Percentiles rank a stretch among this genome's conserved stretches.
Evolutionary conservation across 495 filamentous ascomycete species (phyloP).

Genomic region (Thermochaetoides thermophila): DNA sequence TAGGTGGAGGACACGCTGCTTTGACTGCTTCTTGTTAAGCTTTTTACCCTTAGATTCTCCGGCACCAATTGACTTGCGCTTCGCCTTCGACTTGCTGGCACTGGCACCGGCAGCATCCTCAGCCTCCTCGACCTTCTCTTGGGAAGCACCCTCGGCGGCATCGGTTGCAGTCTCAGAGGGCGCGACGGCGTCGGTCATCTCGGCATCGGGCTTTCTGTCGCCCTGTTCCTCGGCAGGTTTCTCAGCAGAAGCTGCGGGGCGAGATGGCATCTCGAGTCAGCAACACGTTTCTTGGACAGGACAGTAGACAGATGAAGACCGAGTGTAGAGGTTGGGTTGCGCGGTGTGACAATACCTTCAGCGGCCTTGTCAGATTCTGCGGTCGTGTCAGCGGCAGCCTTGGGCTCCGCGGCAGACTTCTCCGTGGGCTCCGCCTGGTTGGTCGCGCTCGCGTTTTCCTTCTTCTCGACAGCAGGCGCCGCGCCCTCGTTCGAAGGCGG

Average conservation of each 20-base stretch:
- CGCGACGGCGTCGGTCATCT: constrained; percentile 21
- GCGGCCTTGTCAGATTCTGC: constrained; percentile 2
- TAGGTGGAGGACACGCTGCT: constrained; percentile 50
- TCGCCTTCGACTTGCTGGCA: constrained; percentile 31
- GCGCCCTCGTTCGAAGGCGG: constrained; percentile 7
- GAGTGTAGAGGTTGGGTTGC: too few relatives aligned
- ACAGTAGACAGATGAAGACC: too few relatives aligned
- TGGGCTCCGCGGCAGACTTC: constrained; percentile 3
- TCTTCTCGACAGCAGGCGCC: constrained; percentile 5
- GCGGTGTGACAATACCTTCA: too few relatives aligned
- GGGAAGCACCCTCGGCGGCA: constrained; percentile 11
- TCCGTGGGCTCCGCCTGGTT: too few relatives aligned
- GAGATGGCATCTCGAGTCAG: neutral
- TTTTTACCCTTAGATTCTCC: constrained; percentile 63
- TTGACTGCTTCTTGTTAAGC: constrained; percentile 71
- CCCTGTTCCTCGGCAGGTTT: constrained; percentile 15
- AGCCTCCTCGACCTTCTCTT: too few relatives aligned
- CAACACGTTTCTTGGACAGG: constrained; percentile 3
- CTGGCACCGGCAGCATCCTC: constrained; percentile 11
- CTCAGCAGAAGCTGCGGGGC: constrained; percentile 8
- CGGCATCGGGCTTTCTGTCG: constrained; percentile 21
- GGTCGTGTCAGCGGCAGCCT: constrained; percentile 5
- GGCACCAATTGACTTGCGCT: constrained; percentile 53
- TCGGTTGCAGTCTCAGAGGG: constrained; percentile 14
- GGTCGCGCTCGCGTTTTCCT: too few relatives aligned